These are phyloP conservation scores for Russula abietina DNA, from an alignment of 768 basidiomycete species.

Conservation along the genomic window DNA sequence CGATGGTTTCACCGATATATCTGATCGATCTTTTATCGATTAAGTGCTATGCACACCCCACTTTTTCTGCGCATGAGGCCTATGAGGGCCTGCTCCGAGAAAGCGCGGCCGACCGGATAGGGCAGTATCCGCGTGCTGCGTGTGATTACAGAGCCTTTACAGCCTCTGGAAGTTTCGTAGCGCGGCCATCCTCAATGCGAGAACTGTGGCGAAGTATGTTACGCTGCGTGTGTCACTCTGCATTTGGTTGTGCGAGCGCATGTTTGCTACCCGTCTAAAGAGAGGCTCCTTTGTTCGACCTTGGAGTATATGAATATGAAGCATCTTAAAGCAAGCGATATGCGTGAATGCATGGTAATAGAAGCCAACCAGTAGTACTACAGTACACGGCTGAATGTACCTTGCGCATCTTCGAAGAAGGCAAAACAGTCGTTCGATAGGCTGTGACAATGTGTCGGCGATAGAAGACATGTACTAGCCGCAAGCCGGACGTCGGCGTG, in stretches of 20 bases:
- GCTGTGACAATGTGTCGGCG: background rate
- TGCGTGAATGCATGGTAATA: background rate
- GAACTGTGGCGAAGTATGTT: background rate
- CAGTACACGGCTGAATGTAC: background rate
- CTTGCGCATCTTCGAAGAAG: background rate
- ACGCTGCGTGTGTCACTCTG: background rate
- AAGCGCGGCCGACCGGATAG: too few relatives aligned
- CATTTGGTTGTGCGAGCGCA: background rate
- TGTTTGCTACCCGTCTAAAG: background rate
- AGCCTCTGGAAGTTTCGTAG: background rate
- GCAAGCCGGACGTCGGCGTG: background rate
- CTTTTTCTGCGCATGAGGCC: background rate
- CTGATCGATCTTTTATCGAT: background rate
- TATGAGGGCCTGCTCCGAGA: too few relatives aligned
- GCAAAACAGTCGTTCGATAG: background rate
- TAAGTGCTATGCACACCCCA: background rate
- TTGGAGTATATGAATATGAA: background rate
- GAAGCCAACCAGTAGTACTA: background rate
- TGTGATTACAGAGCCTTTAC: background rate
- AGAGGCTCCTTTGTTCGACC: background rate
- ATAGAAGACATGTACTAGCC: background rate
- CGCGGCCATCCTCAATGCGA: background rate
- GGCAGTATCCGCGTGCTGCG: too few relatives aligned
- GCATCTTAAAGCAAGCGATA: background rate
- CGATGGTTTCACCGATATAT: background rate